A percentile compares a stretch with the other conserved stretches of the same genome.
Evolutionary conservation across 305 asterid species (phyloP).

Genomic region (Solanum aculeatissimum): DNA sequence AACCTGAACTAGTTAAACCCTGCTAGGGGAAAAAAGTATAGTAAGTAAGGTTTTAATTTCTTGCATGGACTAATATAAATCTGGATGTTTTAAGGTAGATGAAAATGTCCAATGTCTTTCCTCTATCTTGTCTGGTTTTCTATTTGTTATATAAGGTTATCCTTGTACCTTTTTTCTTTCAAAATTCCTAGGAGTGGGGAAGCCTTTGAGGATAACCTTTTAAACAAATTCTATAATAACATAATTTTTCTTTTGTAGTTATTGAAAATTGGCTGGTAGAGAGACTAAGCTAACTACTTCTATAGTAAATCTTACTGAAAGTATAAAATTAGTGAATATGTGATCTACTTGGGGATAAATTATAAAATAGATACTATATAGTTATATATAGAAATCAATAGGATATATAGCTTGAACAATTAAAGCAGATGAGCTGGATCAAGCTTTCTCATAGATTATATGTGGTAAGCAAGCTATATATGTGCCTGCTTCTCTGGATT

Average conservation of each 20-base stretch:
- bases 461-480: background rate
- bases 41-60: background rate
- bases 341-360: background rate
- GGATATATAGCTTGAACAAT: background rate
- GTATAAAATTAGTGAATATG: background rate
- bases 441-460: background rate
- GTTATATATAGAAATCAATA: background rate
- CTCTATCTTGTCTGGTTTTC: background rate
- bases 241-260: background rate
- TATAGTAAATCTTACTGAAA: background rate
- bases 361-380: background rate
- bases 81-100: background rate
- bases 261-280: background rate
- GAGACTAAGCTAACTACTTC: background rate
- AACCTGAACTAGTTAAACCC: no score
- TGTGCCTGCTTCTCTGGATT: background rate
- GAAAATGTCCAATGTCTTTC: background rate
- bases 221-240: background rate
- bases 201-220: background rate
- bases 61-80: background rate
- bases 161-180: background rate
- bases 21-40: no score
- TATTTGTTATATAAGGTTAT: background rate
- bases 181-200: background rate
- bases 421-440: background rate